Evolutionary conservation across 768 basidiomycete genomes (phyloP).

Genomic region (Amanita pseudoporphyria): DNA sequence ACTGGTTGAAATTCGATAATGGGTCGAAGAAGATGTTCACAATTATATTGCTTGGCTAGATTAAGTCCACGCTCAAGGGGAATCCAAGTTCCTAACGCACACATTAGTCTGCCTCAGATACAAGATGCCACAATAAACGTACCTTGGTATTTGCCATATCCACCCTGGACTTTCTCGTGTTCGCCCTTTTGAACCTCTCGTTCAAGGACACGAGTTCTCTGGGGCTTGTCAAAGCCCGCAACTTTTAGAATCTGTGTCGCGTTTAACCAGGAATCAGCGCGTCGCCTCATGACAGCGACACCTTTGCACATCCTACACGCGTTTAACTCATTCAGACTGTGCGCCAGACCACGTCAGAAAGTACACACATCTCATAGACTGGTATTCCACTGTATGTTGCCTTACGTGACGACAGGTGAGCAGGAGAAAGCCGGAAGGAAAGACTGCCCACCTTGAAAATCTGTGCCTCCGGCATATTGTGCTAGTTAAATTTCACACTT

Average conservation of each 20-base stretch:
- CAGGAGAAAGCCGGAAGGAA: slow-evolving; percentile 13
- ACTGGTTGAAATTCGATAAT: slow-evolving; percentile 92
- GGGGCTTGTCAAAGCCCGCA: slow-evolving; percentile 98
- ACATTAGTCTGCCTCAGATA: slow-evolving; percentile 13
- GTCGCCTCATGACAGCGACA: slow-evolving; percentile 95
- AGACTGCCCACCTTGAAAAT: slow-evolving; percentile 68
- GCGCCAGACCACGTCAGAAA: slow-evolving; percentile 26
- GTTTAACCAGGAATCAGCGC: slow-evolving; percentile 96
- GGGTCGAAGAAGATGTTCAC: slow-evolving; percentile 76
- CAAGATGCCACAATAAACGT: not conserved
- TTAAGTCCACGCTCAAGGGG: slow-evolving; percentile 84
- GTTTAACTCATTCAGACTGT: slow-evolving; percentile 24
- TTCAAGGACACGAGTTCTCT: slow-evolving; percentile 93
- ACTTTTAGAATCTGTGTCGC: slow-evolving; percentile 99
- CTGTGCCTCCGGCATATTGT: slow-evolving; percentile 66
- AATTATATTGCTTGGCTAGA: slow-evolving; percentile 89
- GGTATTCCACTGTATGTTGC: slow-evolving; percentile 91
- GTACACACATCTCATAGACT: slow-evolving; percentile 80
- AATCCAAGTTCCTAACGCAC: slow-evolving; percentile 85
- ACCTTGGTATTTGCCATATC: slow-evolving; percentile 99
- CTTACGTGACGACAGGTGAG: slow-evolving; percentile 29
- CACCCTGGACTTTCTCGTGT: slow-evolving; percentile 99
- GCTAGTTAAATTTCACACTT: not conserved
- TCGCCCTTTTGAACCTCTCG: slow-evolving; percentile 98
- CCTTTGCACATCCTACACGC: slow-evolving; percentile 83